Percentiles rank a stretch among this genome's conserved stretches.
Conservation (phyloP, 2,329 filamentous ascomycete species). For the Talaromyces marneffei region DNA sequence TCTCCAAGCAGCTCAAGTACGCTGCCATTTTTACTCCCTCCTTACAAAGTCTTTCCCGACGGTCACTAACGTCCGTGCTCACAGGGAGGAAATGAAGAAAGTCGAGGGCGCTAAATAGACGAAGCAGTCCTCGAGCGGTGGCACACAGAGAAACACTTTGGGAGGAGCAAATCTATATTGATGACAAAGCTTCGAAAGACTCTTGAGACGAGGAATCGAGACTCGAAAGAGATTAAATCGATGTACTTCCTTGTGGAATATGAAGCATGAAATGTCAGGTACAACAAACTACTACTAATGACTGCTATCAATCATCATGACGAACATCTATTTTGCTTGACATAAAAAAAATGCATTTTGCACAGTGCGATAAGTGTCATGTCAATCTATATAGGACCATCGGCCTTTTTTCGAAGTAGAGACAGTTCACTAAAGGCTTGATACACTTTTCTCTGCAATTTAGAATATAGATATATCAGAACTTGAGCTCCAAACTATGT, state of each 20-base stretch:
- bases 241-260: slow-evolving; percentile 1
- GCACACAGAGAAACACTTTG: not conserved
- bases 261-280: slow-evolving; percentile 5
- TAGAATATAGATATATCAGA: slow-evolving; percentile 11
- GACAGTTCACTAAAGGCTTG: slow-evolving; percentile 3
- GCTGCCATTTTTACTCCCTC: slow-evolving; percentile 30
- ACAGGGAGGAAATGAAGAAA: slow-evolving; percentile 77
- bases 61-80: not conserved
- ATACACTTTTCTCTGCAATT: slow-evolving; percentile 9
- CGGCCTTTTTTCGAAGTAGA: not conserved
- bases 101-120: slow-evolving; percentile 70
- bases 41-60: not conserved
- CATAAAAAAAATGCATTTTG: not conserved
- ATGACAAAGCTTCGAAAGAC: not conserved
- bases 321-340: not conserved
- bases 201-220: not conserved
- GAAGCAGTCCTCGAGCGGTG: slow-evolving; percentile 15
- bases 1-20: slow-evolving; percentile 88
- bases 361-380: not conserved
- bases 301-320: slow-evolving; percentile 3
- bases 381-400: not conserved
- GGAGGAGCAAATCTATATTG: not conserved
- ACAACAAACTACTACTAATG: slow-evolving; percentile 3
- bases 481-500: slow-evolving; percentile 17
- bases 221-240: slow-evolving; percentile 2